Conservation (phyloP, 129 eudicot species). For the Helianthus tuberosus region DNA sequence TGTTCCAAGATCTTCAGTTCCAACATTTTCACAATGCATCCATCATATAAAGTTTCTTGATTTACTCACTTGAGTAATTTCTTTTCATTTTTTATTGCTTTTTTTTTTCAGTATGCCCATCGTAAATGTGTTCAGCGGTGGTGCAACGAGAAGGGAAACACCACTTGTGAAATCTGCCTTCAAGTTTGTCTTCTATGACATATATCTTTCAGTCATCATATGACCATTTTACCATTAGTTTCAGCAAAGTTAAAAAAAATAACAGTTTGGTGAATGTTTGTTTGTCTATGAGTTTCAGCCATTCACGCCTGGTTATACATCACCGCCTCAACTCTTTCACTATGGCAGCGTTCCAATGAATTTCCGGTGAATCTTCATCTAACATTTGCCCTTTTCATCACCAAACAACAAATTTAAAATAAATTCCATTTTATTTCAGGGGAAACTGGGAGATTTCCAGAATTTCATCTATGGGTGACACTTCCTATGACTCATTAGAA, state of each 20-base stretch:
- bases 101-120: conserved; percentile 62
- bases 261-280: not conserved
- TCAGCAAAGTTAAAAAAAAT: not conserved
- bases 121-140: conserved; percentile 76
- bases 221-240: not conserved
- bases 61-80: not conserved
- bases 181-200: conserved; percentile 43
- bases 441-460: conserved; percentile 71
- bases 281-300: conserved; percentile 49
- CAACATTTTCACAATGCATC: not conserved
- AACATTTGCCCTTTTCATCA: not conserved
- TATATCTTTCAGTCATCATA: not conserved
- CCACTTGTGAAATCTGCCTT: conserved; percentile 66
- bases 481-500: conserved; percentile 34
- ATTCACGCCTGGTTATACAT: conserved; percentile 66
- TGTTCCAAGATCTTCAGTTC: not conserved
- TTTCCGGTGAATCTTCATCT: conserved; percentile 51
- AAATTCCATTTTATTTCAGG: conserved; percentile 33
- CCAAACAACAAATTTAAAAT: not conserved
- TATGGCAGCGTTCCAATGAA: conserved; percentile 52
- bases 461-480: conserved; percentile 39
- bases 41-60: not conserved
- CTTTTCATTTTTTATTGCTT: not conserved
- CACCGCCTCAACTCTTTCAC: conserved; percentile 54
- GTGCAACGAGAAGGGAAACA: conserved; percentile 87